A percentile compares a stretch with the other conserved stretches of the same genome.
Conservation (phyloP, 1,284 basidiomycete species). For the Ustilago trichophora region DNA sequence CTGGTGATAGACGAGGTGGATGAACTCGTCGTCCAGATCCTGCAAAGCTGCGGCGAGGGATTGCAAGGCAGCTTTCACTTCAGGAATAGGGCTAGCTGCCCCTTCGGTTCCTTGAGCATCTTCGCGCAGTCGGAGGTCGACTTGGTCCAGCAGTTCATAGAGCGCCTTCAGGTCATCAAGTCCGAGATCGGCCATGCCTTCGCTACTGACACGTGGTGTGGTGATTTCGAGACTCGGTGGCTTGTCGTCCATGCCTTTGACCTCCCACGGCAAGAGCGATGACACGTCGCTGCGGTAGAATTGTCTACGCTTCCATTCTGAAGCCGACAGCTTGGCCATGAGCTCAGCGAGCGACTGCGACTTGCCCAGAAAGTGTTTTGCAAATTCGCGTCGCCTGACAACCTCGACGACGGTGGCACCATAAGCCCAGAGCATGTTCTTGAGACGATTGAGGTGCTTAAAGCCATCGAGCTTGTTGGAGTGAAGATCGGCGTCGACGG, state of each 20-base stretch:
- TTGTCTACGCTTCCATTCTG: conserved; percentile 53
- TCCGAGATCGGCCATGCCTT: conserved; percentile 40
- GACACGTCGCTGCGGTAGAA: conserved; percentile 47
- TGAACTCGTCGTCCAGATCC: conserved; percentile 55
- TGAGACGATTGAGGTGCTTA: conserved; percentile 85
- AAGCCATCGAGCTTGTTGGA: conserved; percentile 74
- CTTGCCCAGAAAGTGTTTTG: conserved; percentile 50
- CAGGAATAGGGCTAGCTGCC: conserved; percentile 40
- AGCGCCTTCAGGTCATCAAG: conserved; percentile 50
- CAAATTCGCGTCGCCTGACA: conserved; percentile 85
- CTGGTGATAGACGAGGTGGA: conserved; percentile 48
- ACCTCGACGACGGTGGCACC: conserved; percentile 90
- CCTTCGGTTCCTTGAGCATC: conserved; percentile 5
- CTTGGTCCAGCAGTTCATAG: conserved; percentile 45
- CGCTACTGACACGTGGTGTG: conserved; percentile 40
- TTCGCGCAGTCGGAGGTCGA: conserved; percentile 41
- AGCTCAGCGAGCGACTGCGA: conserved; percentile 62
- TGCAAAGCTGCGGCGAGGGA: conserved; percentile 47
- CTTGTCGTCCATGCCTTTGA: conserved; percentile 54
- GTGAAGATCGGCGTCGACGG: conserved; percentile 52
- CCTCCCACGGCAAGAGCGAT: conserved; percentile 57
- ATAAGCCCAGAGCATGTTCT: conserved; percentile 90
- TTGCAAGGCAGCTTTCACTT: conserved; percentile 46
- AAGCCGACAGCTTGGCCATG: conserved; percentile 59
- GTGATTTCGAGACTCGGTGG: conserved; percentile 61